A percentile compares a stretch with the other conserved stretches of the same genome.
phyloP scores from a whole-genome alignment of 768 basidiomycete genomes.

The Collybia sp. region DNA sequence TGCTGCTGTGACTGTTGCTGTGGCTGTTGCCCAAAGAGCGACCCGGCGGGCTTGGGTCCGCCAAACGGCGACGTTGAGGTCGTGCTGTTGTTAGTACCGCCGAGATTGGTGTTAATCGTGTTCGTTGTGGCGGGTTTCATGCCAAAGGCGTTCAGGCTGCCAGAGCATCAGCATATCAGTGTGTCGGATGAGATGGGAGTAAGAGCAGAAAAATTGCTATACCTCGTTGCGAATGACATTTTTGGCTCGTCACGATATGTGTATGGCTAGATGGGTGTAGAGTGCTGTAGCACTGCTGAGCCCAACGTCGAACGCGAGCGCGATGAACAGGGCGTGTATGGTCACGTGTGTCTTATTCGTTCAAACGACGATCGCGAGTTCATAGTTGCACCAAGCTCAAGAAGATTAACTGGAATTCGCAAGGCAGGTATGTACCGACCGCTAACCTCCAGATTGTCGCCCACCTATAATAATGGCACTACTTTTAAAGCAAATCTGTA shows the following conservation, averaged over 20 bases:
- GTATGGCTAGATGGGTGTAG: background rate
- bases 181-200: background rate
- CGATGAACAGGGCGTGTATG: background rate
- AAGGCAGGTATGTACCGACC: background rate
- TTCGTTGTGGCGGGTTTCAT: slow-evolving; percentile 26
- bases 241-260: background rate
- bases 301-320: no score
- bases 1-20: slow-evolving; percentile 17
- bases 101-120: background rate
- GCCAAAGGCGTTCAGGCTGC: slow-evolving; percentile 30
- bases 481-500: background rate
- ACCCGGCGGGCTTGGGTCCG: slow-evolving; percentile 21
- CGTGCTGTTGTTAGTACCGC: background rate
- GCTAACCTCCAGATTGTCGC: background rate
- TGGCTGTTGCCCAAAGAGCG: slow-evolving; percentile 33
- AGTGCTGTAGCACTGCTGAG: background rate
- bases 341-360: background rate
- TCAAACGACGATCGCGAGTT: background rate
- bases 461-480: background rate
- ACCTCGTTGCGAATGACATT: slow-evolving; percentile 10
- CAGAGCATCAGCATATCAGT: background rate
- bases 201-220: background rate
- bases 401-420: background rate
- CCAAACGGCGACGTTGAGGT: slow-evolving; percentile 25
- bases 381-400: background rate